Evolutionary conservation across 352 stramenopile species (phyloP).

Genomic region (Phytophthora sojae): DNA sequence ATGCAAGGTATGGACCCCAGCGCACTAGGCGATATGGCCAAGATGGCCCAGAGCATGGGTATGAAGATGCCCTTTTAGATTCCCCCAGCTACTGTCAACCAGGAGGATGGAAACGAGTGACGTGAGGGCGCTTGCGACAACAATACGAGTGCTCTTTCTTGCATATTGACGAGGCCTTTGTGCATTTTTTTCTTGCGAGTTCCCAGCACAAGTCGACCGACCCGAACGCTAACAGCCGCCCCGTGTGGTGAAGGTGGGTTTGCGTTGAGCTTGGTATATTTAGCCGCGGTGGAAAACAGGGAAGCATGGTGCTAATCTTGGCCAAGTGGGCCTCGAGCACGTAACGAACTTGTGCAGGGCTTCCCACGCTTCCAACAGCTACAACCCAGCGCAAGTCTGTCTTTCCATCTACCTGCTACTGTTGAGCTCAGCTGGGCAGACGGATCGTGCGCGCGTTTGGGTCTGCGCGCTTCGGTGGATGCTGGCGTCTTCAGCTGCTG

Average conservation of each 20-base stretch:
- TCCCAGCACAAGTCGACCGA: not conserved
- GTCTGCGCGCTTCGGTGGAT: conserved; percentile 32
- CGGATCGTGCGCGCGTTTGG: conserved; percentile 9
- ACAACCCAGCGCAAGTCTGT: conserved; percentile 19
- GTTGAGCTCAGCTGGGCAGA: conserved; percentile 15
- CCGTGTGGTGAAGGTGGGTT: not conserved
- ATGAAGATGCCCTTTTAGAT: conserved; percentile 87
- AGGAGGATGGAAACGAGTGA: conserved; percentile 16
- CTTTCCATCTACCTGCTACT: conserved; percentile 23
- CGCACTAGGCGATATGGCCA: conserved; percentile 78
- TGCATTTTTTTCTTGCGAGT: conserved; percentile 19
- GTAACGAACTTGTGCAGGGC: conserved; percentile 35
- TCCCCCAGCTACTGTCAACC: conserved; percentile 1
- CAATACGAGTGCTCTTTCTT: conserved; percentile 39
- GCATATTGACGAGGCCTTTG: conserved; percentile 20
- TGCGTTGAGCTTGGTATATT: conserved; percentile 16
- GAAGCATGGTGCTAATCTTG: conserved; percentile 31
- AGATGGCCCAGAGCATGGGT: conserved; percentile 75
- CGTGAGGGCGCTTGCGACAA: conserved; percentile 13
- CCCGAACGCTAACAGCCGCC: not conserved
- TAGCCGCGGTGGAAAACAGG: conserved; percentile 11
- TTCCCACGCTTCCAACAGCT: conserved; percentile 3
- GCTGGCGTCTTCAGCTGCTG: conserved; percentile 29
- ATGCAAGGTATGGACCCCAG: conserved; percentile 91
- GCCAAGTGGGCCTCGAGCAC: not conserved